Conservation (phyloP, 192 early-diverging fungal species). For the Dispira simplex region DNA sequence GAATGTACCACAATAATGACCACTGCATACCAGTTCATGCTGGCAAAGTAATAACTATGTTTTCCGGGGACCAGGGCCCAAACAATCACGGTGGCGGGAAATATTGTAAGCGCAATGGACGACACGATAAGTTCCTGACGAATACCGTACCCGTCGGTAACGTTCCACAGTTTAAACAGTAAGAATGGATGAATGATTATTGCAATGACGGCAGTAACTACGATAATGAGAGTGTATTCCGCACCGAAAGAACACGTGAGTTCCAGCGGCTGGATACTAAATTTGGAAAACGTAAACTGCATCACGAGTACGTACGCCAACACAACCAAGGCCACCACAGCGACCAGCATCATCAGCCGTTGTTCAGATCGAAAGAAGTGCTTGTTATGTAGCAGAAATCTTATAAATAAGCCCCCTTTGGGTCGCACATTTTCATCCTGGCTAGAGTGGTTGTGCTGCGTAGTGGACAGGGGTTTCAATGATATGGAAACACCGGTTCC, state of each 20-base stretch:
- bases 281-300: background rate
- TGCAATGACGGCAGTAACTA: background rate
- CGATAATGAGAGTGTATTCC: background rate
- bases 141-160: conserved; percentile 10
- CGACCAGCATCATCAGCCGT: background rate
- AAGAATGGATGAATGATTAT: background rate
- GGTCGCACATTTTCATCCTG: background rate
- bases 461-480: too few relatives aligned
- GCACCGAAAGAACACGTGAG: background rate
- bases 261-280: background rate
- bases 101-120: background rate
- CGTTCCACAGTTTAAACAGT: conserved; percentile 3
- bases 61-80: conserved; percentile 1
- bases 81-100: background rate
- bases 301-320: background rate
- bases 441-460: background rate
- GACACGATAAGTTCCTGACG: conserved; percentile 7
- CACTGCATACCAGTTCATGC: background rate
- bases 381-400: background rate
- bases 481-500: background rate
- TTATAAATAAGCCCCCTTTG: background rate
- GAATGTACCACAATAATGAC: background rate
- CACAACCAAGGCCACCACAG: background rate
- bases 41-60: background rate
- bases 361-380: background rate